phyloP scores from a whole-genome alignment of 192 early-diverging fungal genomes.

The Linnemannia exigua region DNA sequence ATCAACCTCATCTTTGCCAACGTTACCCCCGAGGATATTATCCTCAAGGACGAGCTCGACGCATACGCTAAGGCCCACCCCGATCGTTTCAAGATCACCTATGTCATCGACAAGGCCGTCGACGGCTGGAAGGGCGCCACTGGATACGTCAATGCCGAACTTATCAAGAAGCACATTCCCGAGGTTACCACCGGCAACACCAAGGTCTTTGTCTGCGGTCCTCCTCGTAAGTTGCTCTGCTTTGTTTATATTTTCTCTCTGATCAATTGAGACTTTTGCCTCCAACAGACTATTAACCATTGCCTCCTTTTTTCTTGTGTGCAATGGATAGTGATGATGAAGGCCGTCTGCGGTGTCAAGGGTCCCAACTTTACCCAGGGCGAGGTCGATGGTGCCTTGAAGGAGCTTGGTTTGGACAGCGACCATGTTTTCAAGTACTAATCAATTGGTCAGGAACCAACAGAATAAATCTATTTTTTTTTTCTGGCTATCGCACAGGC shows the following conservation, averaged over 20 bases:
- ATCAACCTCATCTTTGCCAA: slow-evolving; percentile 82
- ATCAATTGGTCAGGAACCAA: not conserved
- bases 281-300: not conserved
- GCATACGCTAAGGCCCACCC: slow-evolving; percentile 65
- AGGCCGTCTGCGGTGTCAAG: slow-evolving; percentile 83
- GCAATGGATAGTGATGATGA: slow-evolving; percentile 72
- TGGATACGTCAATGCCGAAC: slow-evolving; percentile 82
- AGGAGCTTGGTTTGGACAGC: slow-evolving; percentile 80
- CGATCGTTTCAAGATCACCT: slow-evolving; percentile 76
- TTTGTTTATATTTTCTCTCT: slow-evolving; percentile 12
- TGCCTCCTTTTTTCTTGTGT: not conserved
- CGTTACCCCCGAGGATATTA: slow-evolving; percentile 75
- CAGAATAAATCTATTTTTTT: not conserved
- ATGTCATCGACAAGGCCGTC: slow-evolving; percentile 73
- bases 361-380: slow-evolving; percentile 88
- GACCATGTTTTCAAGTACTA: slow-evolving; percentile 90
- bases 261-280: not conserved
- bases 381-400: slow-evolving; percentile 84
- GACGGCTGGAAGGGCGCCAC: slow-evolving; percentile 78
- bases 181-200: slow-evolving; percentile 69
- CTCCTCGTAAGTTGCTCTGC: slow-evolving; percentile 26
- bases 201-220: slow-evolving; percentile 56
- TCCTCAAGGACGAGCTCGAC: slow-evolving; percentile 77
- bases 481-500: not conserved
- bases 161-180: slow-evolving; percentile 80